Evolutionary conservation across 257 asterid species (phyloP).

Genomic region (Eucommia ulmoides): DNA sequence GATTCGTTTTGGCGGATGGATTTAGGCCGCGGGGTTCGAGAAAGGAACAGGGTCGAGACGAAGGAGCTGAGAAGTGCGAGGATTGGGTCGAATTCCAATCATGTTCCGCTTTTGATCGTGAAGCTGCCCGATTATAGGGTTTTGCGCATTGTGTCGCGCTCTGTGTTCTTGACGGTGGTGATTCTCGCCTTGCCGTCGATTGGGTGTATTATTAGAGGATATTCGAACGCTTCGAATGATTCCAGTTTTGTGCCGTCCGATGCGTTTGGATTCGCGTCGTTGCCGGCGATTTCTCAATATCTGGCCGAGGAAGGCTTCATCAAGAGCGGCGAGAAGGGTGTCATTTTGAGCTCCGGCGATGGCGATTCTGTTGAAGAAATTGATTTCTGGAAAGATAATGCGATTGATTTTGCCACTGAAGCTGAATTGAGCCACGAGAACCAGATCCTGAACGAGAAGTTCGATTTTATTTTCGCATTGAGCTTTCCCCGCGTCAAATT

Average conservation of each 20-base stretch:
- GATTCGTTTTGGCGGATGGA: not conserved
- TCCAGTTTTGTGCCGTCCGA: not conserved
- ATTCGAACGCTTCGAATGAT: not conserved
- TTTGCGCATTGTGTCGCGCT: constrained; percentile 16
- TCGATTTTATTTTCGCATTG: constrained; percentile 41
- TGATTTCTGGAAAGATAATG: not conserved
- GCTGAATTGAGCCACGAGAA: constrained; percentile 14
- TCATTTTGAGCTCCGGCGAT: constrained; percentile 1
- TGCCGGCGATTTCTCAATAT: constrained; percentile 21
- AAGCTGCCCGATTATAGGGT: constrained; percentile 10
- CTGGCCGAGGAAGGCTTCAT: constrained; percentile 33
- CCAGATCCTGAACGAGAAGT: constrained; percentile 20
- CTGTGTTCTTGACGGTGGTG: constrained; percentile 17
- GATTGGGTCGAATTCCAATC: not conserved
- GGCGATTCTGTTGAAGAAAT: constrained; percentile 1
- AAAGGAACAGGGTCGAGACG: not conserved
- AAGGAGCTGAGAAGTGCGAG: not conserved
- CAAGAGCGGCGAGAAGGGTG: constrained; percentile 18
- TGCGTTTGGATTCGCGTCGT: constrained; percentile 1
- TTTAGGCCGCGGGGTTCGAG: not conserved
- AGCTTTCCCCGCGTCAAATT: constrained; percentile 13
- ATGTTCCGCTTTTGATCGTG: not conserved
- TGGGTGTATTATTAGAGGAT: not conserved
- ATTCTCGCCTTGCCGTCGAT: constrained; percentile 21
- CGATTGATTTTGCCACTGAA: constrained; percentile 15